Evolutionary conservation across 23 red algal species (phyloP).

Genomic region (Gracilaria gracilis): DNA sequence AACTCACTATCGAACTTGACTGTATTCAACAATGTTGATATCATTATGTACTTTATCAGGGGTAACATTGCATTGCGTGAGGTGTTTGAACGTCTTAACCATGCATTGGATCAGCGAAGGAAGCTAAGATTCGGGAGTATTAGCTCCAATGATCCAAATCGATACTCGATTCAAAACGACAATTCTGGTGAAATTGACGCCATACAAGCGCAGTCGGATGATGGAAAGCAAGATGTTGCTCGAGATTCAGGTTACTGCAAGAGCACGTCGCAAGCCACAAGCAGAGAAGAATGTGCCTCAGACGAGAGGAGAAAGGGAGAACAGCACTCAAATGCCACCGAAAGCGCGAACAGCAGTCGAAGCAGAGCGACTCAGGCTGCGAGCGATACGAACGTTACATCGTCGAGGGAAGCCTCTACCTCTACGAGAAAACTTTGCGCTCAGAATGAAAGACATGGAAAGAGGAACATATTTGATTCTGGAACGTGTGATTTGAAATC

Average conservation of each 20-base stretch:
- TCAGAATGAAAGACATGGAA: background rate
- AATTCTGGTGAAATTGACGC: background rate
- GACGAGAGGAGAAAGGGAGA: constrained; percentile 9
- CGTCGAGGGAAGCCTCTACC: constrained; percentile 1
- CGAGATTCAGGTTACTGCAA: background rate
- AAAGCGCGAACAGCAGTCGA: constrained; percentile 10
- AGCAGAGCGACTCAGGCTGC: constrained; percentile 21
- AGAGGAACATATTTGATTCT: constrained; percentile 1
- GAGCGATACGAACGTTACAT: constrained; percentile 13
- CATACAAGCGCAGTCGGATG: background rate
- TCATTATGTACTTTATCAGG: constrained; percentile 54
- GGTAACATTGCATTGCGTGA: constrained; percentile 36
- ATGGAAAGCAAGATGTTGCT: background rate
- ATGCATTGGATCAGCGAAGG: constrained; percentile 22
- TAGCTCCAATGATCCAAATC: constrained; percentile 1
- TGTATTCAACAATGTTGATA: constrained; percentile 62
- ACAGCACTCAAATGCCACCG: background rate
- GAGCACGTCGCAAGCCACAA: background rate
- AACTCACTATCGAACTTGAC: constrained; percentile 42
- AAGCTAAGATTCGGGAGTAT: constrained; percentile 23
- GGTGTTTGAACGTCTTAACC: constrained; percentile 30
- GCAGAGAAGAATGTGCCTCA: background rate
- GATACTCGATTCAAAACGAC: background rate
- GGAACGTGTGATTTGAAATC: constrained; percentile 9
- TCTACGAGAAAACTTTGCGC: background rate